Evolutionary conservation across 306 rosid genomes (phyloP), one percentile per base, ranked within the genome.

Genomic region (Pyrus pyrifolia): DNA sequence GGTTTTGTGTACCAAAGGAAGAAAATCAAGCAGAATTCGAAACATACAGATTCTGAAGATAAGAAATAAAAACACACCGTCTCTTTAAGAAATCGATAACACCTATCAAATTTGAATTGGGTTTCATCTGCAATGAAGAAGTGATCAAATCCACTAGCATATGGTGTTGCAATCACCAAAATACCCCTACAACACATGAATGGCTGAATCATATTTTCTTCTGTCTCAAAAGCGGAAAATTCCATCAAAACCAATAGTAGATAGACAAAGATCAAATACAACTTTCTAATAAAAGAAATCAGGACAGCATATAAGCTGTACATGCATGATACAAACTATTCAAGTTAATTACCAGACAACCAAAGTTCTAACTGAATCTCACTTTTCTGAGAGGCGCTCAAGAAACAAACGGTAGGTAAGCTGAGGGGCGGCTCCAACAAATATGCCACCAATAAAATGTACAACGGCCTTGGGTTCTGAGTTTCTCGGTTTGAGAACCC

Each of bases 361-460:
- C 30, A 62, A 19, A 27, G 18, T 44, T 38, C 62, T 7, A 11
- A 45, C 13, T 19, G 23, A 45, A 67, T 67, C 97, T 83, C 83
- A 92, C 97, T 79, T 87, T 82, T 92, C 91, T 8, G 97, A 86
- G 46, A 95, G 97, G 63, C 93, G 87, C 88, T 95, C 97, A 46
- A 95, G 91, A 85, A 92, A 95, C 91, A 88, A 79, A 4, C 97
- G 97, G 81, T 95, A 95, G 72, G 99, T 83, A 75, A 95, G 97
- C 86, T 92, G 99, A 79, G 99, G 99, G 19, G 99, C 97, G 64
- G 97, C 99, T 73, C 99, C 97, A 68, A 95, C 97, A 90, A 95
- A 95, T 73, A 92, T 86, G 45, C 99, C 99, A 64, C 99, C 99
- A 21, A 95, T 81, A 86, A 95, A 95, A 87, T 95, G 99, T 38